A percentile compares a stretch with the other conserved stretches of the same genome.
Evolutionary conservation across 345 rosid genomes (phyloP).

Genomic region (Microcos paniculata): DNA sequence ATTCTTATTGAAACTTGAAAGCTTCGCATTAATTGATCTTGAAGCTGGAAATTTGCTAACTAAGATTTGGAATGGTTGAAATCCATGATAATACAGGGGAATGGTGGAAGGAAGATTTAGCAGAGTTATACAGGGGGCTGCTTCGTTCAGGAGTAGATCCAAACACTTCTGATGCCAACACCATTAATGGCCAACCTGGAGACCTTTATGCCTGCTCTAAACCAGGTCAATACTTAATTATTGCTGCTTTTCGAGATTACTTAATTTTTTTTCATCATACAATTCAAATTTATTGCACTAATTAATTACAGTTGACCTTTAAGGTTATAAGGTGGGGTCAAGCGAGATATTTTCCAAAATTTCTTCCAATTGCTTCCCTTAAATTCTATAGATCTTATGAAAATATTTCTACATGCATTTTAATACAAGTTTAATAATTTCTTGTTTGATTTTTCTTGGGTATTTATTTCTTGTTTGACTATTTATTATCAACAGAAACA

Average conservation of each 20-base stretch:
- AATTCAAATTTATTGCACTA: too few relatives aligned
- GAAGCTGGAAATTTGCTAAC: background rate
- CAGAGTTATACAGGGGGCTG: slow-evolving; percentile 12
- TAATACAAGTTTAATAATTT: too few relatives aligned
- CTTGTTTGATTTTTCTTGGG: too few relatives aligned
- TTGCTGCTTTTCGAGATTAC: background rate
- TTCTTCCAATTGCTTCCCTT: background rate
- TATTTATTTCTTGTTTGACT: background rate
- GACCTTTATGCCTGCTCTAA: slow-evolving; percentile 33
- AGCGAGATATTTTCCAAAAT: too few relatives aligned
- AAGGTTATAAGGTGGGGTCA: too few relatives aligned
- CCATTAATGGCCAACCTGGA: slow-evolving; percentile 50
- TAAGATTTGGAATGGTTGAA: background rate
- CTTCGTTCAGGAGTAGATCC: slow-evolving; percentile 30
- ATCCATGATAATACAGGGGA: slow-evolving; percentile 20
- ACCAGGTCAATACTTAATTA: slow-evolving; percentile 22
- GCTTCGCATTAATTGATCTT: background rate
- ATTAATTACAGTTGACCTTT: too few relatives aligned
- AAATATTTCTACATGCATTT: too few relatives aligned
- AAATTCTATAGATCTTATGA: too few relatives aligned
- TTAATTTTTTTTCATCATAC: too few relatives aligned
- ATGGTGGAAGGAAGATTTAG: slow-evolving; percentile 43
- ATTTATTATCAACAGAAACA: background rate
- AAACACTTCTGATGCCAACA: slow-evolving; percentile 40
- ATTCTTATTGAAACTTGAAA: background rate